Percentiles rank a stretch among this genome's conserved stretches.
Conservation (phyloP, 495 filamentous ascomycete species). For the Mycothermus thermophilus region DNA sequence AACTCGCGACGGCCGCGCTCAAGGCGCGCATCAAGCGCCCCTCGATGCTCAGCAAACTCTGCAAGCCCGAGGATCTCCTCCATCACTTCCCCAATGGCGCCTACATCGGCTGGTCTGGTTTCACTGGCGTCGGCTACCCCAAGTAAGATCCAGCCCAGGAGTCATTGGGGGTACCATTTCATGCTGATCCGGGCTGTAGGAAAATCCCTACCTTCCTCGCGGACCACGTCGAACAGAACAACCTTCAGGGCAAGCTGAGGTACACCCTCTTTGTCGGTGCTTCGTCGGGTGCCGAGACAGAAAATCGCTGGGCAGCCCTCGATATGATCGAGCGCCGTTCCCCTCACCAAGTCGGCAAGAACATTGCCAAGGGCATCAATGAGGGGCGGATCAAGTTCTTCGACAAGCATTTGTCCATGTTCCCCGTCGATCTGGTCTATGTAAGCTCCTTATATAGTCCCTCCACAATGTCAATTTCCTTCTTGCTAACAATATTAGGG, state of each 20-base stretch:
- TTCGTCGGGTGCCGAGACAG: conserved; percentile 78
- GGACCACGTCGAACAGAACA: conserved; percentile 82
- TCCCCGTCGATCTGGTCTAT: conserved; percentile 75
- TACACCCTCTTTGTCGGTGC: conserved; percentile 84
- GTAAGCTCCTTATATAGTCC: conserved; percentile 44
- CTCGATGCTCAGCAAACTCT: conserved; percentile 66
- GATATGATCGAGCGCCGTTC: conserved; percentile 81
- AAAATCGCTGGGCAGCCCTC: conserved; percentile 73
- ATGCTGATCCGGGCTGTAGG: conserved; percentile 28
- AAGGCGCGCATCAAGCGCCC: conserved; percentile 62
- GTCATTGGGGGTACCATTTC: not conserved
- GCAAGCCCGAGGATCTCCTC: conserved; percentile 65
- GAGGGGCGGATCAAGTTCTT: conserved; percentile 82
- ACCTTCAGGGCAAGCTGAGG: conserved; percentile 66
- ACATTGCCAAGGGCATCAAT: conserved; percentile 84
- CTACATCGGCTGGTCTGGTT: conserved; percentile 82
- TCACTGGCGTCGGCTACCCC: conserved; percentile 83
- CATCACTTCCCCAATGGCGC: conserved; percentile 67
- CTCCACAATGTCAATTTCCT: conserved; percentile 87
- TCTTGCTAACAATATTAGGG: conserved; percentile 38
- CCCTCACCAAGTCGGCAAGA: conserved; percentile 85
- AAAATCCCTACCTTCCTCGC: conserved; percentile 75
- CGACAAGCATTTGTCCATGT: conserved; percentile 88
- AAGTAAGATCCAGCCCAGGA: conserved; percentile 47
- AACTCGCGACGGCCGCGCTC: conserved; percentile 55